Percentiles rank a stretch among this genome's conserved stretches.
phyloP scores from a whole-genome alignment of 2,329 filamentous ascomycete genomes.

The Tetracladium maxilliforme region DNA sequence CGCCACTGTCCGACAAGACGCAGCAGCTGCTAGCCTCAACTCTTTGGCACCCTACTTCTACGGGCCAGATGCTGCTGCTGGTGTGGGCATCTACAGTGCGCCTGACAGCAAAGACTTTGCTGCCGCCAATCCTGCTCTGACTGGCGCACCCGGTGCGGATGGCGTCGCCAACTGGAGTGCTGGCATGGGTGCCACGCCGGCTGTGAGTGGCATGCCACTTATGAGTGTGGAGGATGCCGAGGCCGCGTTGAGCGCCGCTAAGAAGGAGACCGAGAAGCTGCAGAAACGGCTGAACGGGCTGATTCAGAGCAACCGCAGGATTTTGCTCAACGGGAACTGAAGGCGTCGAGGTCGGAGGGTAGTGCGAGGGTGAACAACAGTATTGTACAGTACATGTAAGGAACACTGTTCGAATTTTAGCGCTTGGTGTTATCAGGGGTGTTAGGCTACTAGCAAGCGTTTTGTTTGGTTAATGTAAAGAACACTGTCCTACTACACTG shows the following conservation, averaged over 20 bases:
- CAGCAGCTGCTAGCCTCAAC: too few species aligned
- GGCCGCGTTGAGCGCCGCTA: conserved; percentile 28
- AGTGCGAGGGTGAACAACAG: too few species aligned
- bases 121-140: conserved; percentile 2
- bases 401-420: too few species aligned
- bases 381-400: too few species aligned
- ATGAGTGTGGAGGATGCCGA: conserved; percentile 52
- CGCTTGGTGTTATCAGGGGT: too few species aligned
- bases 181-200: conserved; percentile 15
- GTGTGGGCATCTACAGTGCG: conserved; percentile 4
- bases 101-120: background rate
- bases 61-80: conserved; percentile 11
- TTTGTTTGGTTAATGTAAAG: too few species aligned
- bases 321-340: too few species aligned
- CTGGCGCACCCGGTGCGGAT: conserved; percentile 8
- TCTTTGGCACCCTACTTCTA: too few species aligned
- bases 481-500: too few species aligned
- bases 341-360: too few species aligned
- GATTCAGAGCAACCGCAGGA: conserved; percentile 42
- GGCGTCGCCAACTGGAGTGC: conserved; percentile 13
- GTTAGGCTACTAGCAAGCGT: too few species aligned
- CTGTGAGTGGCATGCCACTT: conserved; percentile 10
- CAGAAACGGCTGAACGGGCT: conserved; percentile 46
- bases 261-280: conserved; percentile 44
- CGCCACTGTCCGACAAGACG: too few species aligned